Evolutionary conservation across 1,139 yeast species (phyloP).

Genomic region (Sugiyamaella neomexicana): DNA sequence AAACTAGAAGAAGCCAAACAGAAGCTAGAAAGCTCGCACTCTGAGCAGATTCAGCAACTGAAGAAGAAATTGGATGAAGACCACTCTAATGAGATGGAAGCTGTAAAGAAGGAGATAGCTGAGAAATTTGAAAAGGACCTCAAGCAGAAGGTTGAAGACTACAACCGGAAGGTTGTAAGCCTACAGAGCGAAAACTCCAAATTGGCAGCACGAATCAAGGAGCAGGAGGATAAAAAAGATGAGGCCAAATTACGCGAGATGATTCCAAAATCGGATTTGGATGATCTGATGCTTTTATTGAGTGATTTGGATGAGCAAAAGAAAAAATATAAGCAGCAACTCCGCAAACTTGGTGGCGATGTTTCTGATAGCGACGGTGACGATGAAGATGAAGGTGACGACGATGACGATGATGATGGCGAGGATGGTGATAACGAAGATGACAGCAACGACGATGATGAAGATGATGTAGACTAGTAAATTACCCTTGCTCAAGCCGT

Average conservation of each 20-base stretch:
- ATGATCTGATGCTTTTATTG: slow-evolving; percentile 72
- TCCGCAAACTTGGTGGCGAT: slow-evolving; percentile 49
- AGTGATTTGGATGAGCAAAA: slow-evolving; percentile 73
- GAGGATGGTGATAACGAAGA: slow-evolving; percentile 21
- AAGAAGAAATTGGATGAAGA: background rate
- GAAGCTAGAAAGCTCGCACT: slow-evolving; percentile 26
- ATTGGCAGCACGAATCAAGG: slow-evolving; percentile 16
- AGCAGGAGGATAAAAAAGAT: slow-evolving; percentile 13
- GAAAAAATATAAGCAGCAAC: slow-evolving; percentile 55
- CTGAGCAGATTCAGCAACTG: background rate
- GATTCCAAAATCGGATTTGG: slow-evolving; percentile 64
- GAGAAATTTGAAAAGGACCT: slow-evolving; percentile 16
- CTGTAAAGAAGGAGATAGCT: background rate
- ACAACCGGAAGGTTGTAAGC: slow-evolving; percentile 24
- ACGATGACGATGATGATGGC: slow-evolving; percentile 34
- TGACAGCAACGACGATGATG: too few species aligned
- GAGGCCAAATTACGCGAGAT: slow-evolving; percentile 27
- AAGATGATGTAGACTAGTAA: too few species aligned
- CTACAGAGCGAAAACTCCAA: slow-evolving; percentile 28
- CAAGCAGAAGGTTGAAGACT: slow-evolving; percentile 10
- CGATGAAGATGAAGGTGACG: slow-evolving; percentile 54
- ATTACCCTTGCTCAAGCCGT: too few species aligned
- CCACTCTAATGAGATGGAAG: background rate
- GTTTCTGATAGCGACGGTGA: slow-evolving; percentile 51
- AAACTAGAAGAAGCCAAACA: slow-evolving; percentile 17